Evolutionary conservation across 768 basidiomycete species (phyloP), one percentile per base, ranked within the genome.

Genomic region (Galerina marginata): DNA sequence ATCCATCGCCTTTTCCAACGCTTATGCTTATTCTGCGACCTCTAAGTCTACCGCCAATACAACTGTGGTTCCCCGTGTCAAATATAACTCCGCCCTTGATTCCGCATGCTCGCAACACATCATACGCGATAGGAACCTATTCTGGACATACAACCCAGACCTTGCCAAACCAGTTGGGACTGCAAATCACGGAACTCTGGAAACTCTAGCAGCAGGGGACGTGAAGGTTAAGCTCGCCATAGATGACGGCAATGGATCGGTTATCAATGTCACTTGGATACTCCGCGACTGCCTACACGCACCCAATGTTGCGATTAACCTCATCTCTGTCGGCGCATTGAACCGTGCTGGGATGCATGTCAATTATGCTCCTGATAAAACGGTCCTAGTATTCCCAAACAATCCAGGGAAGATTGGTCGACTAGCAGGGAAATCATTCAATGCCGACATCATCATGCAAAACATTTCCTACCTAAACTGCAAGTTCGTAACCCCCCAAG

Each of bases 211-310:
- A n/a, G n/a, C n/a, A 5, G 63, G 59, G 29, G 36, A 44, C 11
- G 59, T 64, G 0, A 37, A 47, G 3, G 42, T 60, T 6, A 36
- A 37, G 1, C 14, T 59, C 12, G 11, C 23, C 10, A 15, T 54
- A 2, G 20, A 36, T 6, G 9, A 20, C 16, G 9, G 36, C 9
- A 12, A 16, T n/a, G 43, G 50, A 0, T 0, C 33, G 6, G 38
- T 6, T 7, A 16, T 39, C 10, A 37, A 38, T 26, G 38, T 59
- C 36, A 23, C 51, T 3, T 61, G 51, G 56, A 48, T 47, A 11
- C 47, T 64, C 15, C 42, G 29, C 4, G 40, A 61, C 44, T 64
- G 63, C 36, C 36, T 61, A n/a, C 52, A 64, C 43, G 59, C 59
- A n/a, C 0, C 63, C 56, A 9, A n/a, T 29, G 5, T 29, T 58